Evolutionary conservation across 2,329 filamentous ascomycete species (phyloP).

Genomic region (Colletotrichum coccodes): DNA sequence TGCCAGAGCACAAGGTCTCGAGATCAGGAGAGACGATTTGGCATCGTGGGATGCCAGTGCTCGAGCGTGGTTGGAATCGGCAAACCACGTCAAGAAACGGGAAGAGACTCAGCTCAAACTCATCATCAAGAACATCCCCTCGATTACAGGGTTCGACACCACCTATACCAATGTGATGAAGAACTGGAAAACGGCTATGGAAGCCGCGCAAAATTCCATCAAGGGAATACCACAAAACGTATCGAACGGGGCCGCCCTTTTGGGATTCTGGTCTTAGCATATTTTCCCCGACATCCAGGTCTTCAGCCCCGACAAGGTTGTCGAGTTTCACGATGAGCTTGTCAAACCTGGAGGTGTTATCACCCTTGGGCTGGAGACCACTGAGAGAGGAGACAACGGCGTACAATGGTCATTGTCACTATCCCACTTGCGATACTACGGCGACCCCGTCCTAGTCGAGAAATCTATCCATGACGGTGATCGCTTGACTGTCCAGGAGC

Average conservation of each 20-base stretch:
- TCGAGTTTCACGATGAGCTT: not conserved
- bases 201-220: no score
- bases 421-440: not conserved
- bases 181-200: no score
- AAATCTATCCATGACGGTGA: not conserved
- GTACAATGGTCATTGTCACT: not conserved
- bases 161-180: not conserved
- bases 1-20: constrained; percentile 34
- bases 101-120: constrained; percentile 5
- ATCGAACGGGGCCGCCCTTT: not conserved
- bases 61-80: constrained; percentile 45
- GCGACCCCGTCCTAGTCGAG: not conserved
- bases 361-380: no score
- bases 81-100: not conserved
- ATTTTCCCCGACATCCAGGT: constrained; percentile 1
- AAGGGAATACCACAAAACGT: not conserved
- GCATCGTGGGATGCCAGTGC: constrained; percentile 48
- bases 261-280: not conserved
- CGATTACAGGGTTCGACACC: not conserved
- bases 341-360: not conserved
- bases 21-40: constrained; percentile 29
- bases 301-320: not conserved
- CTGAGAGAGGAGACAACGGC: not conserved
- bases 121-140: not conserved
- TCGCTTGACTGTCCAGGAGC: not conserved